Base-by-base conservation (phyloP, 352 stramenopile genomes). In the Globisporangium emineosum region DNA sequence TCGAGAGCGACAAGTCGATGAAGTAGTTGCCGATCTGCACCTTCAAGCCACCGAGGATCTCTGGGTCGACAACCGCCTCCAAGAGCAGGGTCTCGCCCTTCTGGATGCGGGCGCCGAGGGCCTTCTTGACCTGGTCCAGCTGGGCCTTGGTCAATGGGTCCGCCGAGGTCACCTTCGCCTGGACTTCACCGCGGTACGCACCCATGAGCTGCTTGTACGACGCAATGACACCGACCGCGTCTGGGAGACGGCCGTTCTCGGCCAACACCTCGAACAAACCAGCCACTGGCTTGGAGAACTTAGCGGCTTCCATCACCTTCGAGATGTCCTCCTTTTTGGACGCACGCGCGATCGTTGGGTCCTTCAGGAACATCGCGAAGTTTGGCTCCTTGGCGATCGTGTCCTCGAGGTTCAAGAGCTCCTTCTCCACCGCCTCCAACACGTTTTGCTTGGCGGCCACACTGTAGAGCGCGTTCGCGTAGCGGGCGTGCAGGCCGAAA, bases 1-100 rank as follows among this genome's bases (percentile, higher is more conserved):
- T 98, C 54, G 88, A 87, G 55, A 98, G 85, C 71, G 92, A 98
- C 70, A 99, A 75, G 81, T 99, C 96, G 71, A 99, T 97, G 79
- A 99, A 99, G 84, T 98, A 96, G 82, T 98, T 97, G 69, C 94
- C 96, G 78, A 98, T 98, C 82, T 98, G 94, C 67, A 99, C 93
- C 83, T 98, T 97, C 63, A 99, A 87, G 67, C 96, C 96, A 37
- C 96, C 96, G 65, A 99, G 73, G 73, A 99, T 98, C 65, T 88
- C 84, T 15, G 95, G 92, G 86, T 99, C 91, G 33, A 98, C 92
- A 51, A 97, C 81, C 32, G 85, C 93, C 63, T 93, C 87, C 51
- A 98, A 78, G 61, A 97, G 77, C 57, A 99, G 84, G 63, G 93
- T 97, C 66, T 98, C 92, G 49, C 86, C 87, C 71, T 93, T 92